Base-by-base conservation (phyloP, 2,329 filamentous ascomycete species). In the Beauveria brongniartii region DNA sequence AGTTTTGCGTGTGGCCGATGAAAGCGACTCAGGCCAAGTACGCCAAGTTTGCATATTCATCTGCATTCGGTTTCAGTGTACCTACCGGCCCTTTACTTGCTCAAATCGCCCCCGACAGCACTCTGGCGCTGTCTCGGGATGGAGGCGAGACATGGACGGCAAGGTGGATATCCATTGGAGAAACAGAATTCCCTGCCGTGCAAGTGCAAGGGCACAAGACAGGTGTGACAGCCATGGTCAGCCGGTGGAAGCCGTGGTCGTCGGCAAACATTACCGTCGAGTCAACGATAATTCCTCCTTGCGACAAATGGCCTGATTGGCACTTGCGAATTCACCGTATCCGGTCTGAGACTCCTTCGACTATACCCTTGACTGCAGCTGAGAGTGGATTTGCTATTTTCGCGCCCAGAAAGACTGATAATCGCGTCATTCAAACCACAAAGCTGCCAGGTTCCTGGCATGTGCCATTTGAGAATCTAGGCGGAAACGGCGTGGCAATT, bases 11-110 rank as follows among this genome's bases (percentile, higher is more conserved):
- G 5, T 74, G 69, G 70, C 70, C 70, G 0, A 71, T 75, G 64
- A 77, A 78, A 63, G 73, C 73, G 0, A 71, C 65, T 0, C 69
- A 78, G 62, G 75, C 78, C 2, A 80, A 80, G 57, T 80, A 80
- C 62, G 71, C 71, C 62, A 80, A 79, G 62, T 78, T 80, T 47
- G 77, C 77, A 3, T 80, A 81, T 64, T 80, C 78, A 0, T 81
- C 79, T 0, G 66, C 75, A 0, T 80, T 81, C 47, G 73, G 70
- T 0, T 81, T 80, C 58, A 75, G 71, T 8, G 76, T 79, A 0
- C 77, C 77, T 0, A 72, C 71, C 0, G 77, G 76, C 26, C 70
- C 64, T 1, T 59, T 69, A 1, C 65, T 71, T 8, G 64, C 67
- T 26, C 76, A 75, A 37, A 67, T 72, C 20, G 72, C 72, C 0